Evolutionary conservation across 202 grass and related monocot species (phyloP).

Genomic region (Digitaria exilis): DNA sequence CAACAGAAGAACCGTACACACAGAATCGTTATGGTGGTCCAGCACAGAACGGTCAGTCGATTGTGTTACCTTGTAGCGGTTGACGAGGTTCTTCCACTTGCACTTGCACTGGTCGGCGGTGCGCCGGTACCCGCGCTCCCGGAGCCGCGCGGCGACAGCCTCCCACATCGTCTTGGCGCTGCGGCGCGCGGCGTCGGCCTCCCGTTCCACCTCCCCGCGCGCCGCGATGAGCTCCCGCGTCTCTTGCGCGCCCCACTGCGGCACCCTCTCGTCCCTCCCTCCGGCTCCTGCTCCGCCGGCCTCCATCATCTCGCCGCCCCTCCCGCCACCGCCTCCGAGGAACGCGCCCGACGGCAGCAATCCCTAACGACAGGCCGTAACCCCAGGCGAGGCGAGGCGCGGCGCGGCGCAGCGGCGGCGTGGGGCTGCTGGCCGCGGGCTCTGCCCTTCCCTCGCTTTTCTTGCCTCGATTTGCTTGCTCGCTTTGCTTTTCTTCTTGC

Average conservation of each 20-base stretch:
- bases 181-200: slow-evolving; percentile 43
- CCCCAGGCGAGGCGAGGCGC: slow-evolving; percentile 7
- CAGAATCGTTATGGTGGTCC: neutral
- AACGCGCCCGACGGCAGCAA: neutral
- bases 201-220: slow-evolving; percentile 70
- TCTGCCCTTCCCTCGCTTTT: slow-evolving; percentile 25
- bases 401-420: neutral
- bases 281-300: slow-evolving; percentile 36
- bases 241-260: slow-evolving; percentile 82
- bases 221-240: slow-evolving; percentile 76
- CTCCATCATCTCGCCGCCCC: slow-evolving; percentile 38
- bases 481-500: slow-evolving; percentile 42
- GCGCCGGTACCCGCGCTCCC: slow-evolving; percentile 67
- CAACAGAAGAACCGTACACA: neutral
- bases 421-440: neutral
- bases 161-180: slow-evolving; percentile 82
- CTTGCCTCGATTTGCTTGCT: slow-evolving; percentile 39
- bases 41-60: neutral
- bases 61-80: slow-evolving; percentile 74
- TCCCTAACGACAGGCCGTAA: slow-evolving; percentile 6
- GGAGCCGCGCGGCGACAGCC: slow-evolving; percentile 60
- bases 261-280: slow-evolving; percentile 64
- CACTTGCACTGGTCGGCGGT: slow-evolving; percentile 97
- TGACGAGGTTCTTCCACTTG: slow-evolving; percentile 99
- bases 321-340: neutral